Base-by-base conservation (phyloP, 1,284 basidiomycete species). In the Fomitopsis betulina region DNA sequence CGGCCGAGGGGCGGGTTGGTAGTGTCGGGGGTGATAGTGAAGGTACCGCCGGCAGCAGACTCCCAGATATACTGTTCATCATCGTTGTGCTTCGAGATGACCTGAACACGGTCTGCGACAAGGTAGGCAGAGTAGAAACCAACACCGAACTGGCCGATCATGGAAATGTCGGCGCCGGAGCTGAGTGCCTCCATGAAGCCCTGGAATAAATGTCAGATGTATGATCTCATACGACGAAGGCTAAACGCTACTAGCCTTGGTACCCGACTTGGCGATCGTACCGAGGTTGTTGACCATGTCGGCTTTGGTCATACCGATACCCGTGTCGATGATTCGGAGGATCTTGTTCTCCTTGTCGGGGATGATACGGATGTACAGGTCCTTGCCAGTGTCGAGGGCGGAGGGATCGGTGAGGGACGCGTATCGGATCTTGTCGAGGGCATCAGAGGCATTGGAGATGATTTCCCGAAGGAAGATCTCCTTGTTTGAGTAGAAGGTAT, bases 61-160 rank as follows among this genome's bases (percentile, higher is more conserved):
- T 98, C 96, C 97, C 97, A 99, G 77, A 98, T 96, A 84, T 99
- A 98, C 80, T 99, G 96, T 80, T 99, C 97, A 75, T 99, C 96
- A 72, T 99, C 97, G 74, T 99, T 99, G 87, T 99, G 94, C 83
- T 99, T 99, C 69, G 96, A 96, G 79, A 98, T 92, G 73, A 99
- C 92, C 79, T 98, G 94, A 10, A 99, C 97, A 67, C 90, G 90
- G 79, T 99, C 96, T 69, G 97, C 96, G 66, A 98, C 96, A 69
- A 99, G 93, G 86, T 99, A 99, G 25, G 94, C 93, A 54, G 96
- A 98, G 87, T 99, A 99, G 90, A 99, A 99, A 82, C 96, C 94
- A 77, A 98, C 96, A 94, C 95, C 94, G 77, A 97, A 95, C 80
- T 93, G 91, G 73, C 90, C 90, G 66, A 91, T 91, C 89, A 91